A percentile compares a stretch with the other conserved stretches of the same genome.
These are phyloP conservation scores for Curvularia lunata DNA, from an alignment of 2,329 filamentous ascomycete genomes.

Conservation along the genomic window DNA sequence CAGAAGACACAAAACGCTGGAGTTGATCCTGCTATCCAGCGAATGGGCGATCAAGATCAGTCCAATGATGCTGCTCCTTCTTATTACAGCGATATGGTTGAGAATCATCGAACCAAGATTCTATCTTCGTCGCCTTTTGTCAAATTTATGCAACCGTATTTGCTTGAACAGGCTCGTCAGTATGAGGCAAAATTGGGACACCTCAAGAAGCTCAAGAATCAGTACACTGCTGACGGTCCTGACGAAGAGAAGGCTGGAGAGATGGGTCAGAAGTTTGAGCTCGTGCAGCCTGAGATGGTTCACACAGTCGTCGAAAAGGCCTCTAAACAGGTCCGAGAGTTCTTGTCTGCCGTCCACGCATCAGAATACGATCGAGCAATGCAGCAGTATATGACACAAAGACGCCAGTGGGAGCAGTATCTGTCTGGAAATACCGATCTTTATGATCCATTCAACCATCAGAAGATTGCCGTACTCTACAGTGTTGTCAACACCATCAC, in stretches of 20 bases:
- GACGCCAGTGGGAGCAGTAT: conserved; percentile 94
- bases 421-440: conserved; percentile 85
- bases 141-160: conserved; percentile 90
- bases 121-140: conserved; percentile 96
- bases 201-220: conserved; percentile 81
- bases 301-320: conserved; percentile 80
- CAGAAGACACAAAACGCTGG: background rate
- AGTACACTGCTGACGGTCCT: conserved; percentile 56
- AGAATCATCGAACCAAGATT: conserved; percentile 90
- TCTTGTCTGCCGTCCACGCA: conserved; percentile 92
- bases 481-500: conserved; percentile 93
- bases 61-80: conserved; percentile 84
- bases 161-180: conserved; percentile 89
- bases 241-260: conserved; percentile 41
- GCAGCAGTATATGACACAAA: conserved; percentile 93
- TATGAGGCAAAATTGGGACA: conserved; percentile 85
- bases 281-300: conserved; percentile 96
- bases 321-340: conserved; percentile 87
- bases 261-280: conserved; percentile 74
- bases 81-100: conserved; percentile 93
- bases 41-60: conserved; percentile 44
- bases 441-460: conserved; percentile 93
- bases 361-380: conserved; percentile 95
- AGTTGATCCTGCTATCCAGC: background rate
- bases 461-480: conserved; percentile 93